These are phyloP conservation scores for Colletotrichum australisinense DNA, from an alignment of 2,329 filamentous ascomycete genomes.

Conservation along the genomic window DNA sequence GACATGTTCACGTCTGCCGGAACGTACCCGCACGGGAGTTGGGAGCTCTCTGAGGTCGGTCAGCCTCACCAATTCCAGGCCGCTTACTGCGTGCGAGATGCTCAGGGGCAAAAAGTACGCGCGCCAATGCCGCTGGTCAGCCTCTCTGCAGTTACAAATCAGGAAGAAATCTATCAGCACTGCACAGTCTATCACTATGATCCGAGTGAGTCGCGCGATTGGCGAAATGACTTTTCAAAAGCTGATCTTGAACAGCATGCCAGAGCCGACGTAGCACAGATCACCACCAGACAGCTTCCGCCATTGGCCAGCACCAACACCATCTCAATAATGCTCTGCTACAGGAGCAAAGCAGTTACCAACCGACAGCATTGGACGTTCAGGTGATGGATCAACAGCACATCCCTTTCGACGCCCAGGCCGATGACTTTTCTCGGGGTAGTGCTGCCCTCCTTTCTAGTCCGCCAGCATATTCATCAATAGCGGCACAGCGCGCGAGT, in stretches of 20 bases:
- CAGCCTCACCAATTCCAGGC: slow-evolving; percentile 29
- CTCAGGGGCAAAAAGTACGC: slow-evolving; percentile 22
- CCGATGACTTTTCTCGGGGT: not conserved
- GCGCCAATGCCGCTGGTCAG: slow-evolving; percentile 29
- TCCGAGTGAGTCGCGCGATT: slow-evolving; percentile 3
- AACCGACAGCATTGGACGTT: not conserved
- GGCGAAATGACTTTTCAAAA: not conserved
- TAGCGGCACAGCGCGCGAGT: not conserved
- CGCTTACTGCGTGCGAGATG: slow-evolving; percentile 23
- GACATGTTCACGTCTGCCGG: slow-evolving; percentile 3
- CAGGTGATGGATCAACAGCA: not conserved
- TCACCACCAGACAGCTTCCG: not conserved
- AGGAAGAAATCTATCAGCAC: slow-evolving; percentile 30
- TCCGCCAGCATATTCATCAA: slow-evolving; percentile 20
- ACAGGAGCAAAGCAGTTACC: not conserved
- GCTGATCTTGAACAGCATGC: slow-evolving; percentile 17
- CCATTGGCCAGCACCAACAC: not conserved
- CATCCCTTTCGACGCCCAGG: not conserved
- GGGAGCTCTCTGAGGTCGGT: slow-evolving; percentile 21
- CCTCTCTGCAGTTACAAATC: slow-evolving; percentile 23
- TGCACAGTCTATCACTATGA: slow-evolving; percentile 32
- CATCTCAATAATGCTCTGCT: not conserved
- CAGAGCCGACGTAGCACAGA: slow-evolving; percentile 23
- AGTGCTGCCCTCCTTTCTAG: slow-evolving; percentile 5
- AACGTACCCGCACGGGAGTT: slow-evolving; percentile 18